Base-by-base conservation (phyloP, 2,329 filamentous ascomycete genomes). In the Blastomyces gilchristii region DNA sequence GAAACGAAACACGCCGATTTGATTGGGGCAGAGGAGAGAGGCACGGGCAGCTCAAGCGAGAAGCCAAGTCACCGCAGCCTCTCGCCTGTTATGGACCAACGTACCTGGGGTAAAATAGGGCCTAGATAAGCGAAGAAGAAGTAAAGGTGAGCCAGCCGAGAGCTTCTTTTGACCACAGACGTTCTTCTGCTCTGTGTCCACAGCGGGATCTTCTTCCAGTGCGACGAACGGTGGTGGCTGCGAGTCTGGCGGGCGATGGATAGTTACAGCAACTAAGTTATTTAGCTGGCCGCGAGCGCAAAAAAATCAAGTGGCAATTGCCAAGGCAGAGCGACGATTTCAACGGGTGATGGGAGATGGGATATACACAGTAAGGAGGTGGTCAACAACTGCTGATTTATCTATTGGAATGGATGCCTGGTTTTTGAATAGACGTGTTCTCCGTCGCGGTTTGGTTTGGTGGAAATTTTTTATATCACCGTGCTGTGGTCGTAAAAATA, bases 21-120 rank as follows among this genome's bases (percentile, higher is more conserved):
- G 37, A 39, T 57, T 57, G 34, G 54, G 31, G 53, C 11, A 0
- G 34, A 2, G 4, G 53, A 12, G 31, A 25, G 18, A 50, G 22
- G 43, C n/a, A 37, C 9, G 58, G 7, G 45, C 22, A 49, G 28
- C 22, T 41, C 43, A 53, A 53, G 47, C 43, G 47, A 53, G 47
- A 53, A 37, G 31, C 39, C 39, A 37, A 47, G 45, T 37, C 39
- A 49, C 12, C 18, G n/a, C 22, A 28, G n/a, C 11, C 37, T 47
- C 52, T 47, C 25, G 50, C 57, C 50, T 43, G 14, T 22, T 62
- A 57, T 62, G 37, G 45, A n/a, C 60, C 49, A 62, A 62, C 60
- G 37, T 62, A 62, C 60, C 60, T 62, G 60, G 58, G 59, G 22
- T 18, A 34, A 60, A 22, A 60, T n/a, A 41, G 22, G 22, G n/a